These are phyloP conservation scores for Monosporascus sp. DNA, from an alignment of 2,329 filamentous ascomycete genomes.

Conservation along the genomic window DNA sequence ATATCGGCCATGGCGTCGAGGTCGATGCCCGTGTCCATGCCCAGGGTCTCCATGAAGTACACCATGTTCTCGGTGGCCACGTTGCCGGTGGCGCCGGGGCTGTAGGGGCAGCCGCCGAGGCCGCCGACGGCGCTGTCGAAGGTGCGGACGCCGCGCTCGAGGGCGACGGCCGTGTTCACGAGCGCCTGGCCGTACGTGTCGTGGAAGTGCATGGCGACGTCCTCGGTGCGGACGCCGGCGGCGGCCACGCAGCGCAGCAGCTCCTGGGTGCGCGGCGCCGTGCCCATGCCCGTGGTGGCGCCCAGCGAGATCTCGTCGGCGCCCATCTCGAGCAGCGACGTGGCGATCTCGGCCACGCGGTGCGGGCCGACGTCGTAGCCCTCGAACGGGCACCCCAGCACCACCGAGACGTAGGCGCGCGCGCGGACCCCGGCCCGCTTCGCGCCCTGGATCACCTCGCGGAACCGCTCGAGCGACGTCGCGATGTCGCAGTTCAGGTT, in stretches of 20 bases:
- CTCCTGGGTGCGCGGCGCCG: slow-evolving; percentile 34
- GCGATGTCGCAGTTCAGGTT: slow-evolving; percentile 79
- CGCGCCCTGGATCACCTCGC: slow-evolving; percentile 62
- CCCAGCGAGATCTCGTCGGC: slow-evolving; percentile 87
- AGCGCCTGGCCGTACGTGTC: slow-evolving; percentile 67
- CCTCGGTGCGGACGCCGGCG: slow-evolving; percentile 46
- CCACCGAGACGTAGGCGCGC: slow-evolving; percentile 75
- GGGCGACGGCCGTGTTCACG: slow-evolving; percentile 58
- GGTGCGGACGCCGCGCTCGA: slow-evolving; percentile 56
- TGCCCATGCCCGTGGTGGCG: slow-evolving; percentile 89
- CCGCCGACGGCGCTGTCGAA: slow-evolving; percentile 65
- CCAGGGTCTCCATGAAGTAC: slow-evolving; percentile 45
- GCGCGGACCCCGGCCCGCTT: slow-evolving; percentile 62
- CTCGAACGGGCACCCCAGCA: slow-evolving; percentile 74
- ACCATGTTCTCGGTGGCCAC: slow-evolving; percentile 42
- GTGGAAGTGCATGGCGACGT: slow-evolving; percentile 65
- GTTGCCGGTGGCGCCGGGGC: slow-evolving; percentile 64
- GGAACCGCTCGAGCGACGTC: slow-evolving; percentile 66
- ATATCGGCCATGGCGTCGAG: slow-evolving; percentile 47
- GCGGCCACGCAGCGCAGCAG: slow-evolving; percentile 44
- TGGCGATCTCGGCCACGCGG: slow-evolving; percentile 60
- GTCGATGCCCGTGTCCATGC: slow-evolving; percentile 54
- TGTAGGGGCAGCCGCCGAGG: slow-evolving; percentile 63
- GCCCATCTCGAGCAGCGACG: slow-evolving; percentile 72
- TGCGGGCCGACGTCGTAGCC: slow-evolving; percentile 59